A percentile compares a stretch with the other conserved stretches of the same genome.
phyloP scores from a whole-genome alignment of 345 rosid species.

The Populus tremula region DNA sequence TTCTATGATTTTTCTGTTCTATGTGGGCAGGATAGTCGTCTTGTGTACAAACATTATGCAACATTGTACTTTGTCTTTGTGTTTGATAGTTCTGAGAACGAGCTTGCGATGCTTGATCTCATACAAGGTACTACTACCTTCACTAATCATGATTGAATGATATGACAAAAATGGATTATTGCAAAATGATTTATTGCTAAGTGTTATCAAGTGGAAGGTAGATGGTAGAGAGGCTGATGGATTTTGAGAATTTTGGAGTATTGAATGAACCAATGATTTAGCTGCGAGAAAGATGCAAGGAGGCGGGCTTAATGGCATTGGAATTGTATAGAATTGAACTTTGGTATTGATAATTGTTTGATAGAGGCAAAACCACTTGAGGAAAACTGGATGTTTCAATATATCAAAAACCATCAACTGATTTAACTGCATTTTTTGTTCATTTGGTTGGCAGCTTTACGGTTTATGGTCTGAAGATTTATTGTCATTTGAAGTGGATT shows the following conservation, averaged over 20 bases:
- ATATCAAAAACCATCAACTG: neutral
- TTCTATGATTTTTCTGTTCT: neutral
- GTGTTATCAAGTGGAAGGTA: neutral
- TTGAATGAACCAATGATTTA: neutral
- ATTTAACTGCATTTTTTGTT: neutral
- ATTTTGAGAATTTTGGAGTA: neutral
- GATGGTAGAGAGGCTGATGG: neutral
- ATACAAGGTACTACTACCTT: slow-evolving; percentile 66
- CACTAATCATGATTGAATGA: neutral
- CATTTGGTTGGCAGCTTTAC: neutral
- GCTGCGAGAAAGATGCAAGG: neutral
- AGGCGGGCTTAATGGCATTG: neutral
- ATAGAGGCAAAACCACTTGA: too few species aligned
- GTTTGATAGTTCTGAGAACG: slow-evolving; percentile 86
- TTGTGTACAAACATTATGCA: slow-evolving; percentile 87
- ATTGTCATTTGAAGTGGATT: neutral
- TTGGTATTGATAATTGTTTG: too few species aligned
- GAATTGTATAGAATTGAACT: neutral
- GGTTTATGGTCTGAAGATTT: neutral
- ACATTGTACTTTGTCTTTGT: slow-evolving; percentile 83
- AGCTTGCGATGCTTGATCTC: slow-evolving; percentile 94
- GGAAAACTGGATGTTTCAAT: neutral
- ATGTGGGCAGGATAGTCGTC: slow-evolving; percentile 62
- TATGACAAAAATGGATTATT: neutral
- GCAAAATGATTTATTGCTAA: neutral